A percentile compares a stretch with the other conserved stretches of the same genome.
Evolutionary conservation across 139 green algal genomes (phyloP).

Genomic region (Choricystis sp.): DNA sequence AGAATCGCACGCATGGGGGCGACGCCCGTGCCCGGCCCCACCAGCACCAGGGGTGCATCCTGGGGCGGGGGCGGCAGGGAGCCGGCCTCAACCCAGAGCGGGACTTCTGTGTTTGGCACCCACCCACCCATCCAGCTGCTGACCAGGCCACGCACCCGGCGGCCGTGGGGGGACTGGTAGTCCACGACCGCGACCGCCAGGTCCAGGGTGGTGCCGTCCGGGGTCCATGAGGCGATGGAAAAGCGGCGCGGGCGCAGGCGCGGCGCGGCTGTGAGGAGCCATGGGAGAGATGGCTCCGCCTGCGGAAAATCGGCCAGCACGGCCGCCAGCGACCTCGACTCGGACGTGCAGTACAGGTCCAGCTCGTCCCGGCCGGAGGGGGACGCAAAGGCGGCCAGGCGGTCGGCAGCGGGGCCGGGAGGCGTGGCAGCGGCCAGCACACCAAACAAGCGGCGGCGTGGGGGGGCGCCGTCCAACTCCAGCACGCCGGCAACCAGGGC

Average conservation of each 20-base stretch:
- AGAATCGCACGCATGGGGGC: constrained; percentile 72
- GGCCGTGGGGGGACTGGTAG: constrained; percentile 29
- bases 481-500: constrained; percentile 47
- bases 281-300: background rate
- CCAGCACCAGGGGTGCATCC: constrained; percentile 42
- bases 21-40: constrained; percentile 69
- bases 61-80: constrained; percentile 36
- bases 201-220: constrained; percentile 14
- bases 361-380: constrained; percentile 61
- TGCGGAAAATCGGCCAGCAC: background rate
- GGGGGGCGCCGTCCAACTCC: constrained; percentile 59
- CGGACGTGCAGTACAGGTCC: constrained; percentile 27
- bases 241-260: constrained; percentile 70
- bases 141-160: constrained; percentile 51
- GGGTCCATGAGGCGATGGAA: constrained; percentile 59
- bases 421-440: constrained; percentile 6
- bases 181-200: constrained; percentile 72
- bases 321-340: constrained; percentile 5
- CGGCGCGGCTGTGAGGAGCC: constrained; percentile 42
- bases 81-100: constrained; percentile 59
- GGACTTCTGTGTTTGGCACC: constrained; percentile 15
- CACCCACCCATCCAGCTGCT: constrained; percentile 57
- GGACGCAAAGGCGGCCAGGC: constrained; percentile 67
- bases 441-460: constrained; percentile 78
- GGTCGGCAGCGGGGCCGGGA: constrained; percentile 38